Evolutionary conservation across 2,329 filamentous ascomycete genomes (phyloP), one percentile per base, ranked within the genome.

Genomic region (Metarhizium album): DNA sequence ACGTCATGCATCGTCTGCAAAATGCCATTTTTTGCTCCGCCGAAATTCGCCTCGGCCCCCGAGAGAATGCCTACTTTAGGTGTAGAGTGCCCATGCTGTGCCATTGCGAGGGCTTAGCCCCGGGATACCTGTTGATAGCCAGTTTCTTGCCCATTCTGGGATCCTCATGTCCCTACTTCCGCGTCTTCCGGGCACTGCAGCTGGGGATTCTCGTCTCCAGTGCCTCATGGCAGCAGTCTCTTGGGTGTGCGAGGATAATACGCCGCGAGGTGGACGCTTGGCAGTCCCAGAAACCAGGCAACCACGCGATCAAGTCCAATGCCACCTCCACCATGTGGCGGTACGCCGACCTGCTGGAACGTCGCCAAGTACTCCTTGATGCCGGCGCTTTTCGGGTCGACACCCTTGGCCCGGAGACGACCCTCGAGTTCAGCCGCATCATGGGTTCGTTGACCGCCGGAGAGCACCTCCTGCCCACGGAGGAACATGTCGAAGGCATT

Each of bases 401-500:
- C 80, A 51, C 89, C 90, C 69, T 89, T 84, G 52, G 73, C 75
- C 62, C 82, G 77, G 74, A 97, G 86, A 55, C 88, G 86, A 45
- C 81, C 79, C 64, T 89, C 83, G 14, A 97, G 78, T 70, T 86
- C 79, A 42, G 74, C 73, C 0, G 90, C 81, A 55, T 89, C 78
- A 68, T 96, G 86, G 59, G 96, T 87, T 78, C 90, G 87, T 70
- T 96, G 90, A 7, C 90, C 90, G 60, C 91, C 90, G 16, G 86
- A 90, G 18, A 96, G 78, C 53, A 96, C 91, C 69, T 96, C 91
- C 68, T 97, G 90, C 3, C 89, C 89, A 52, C 91, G 83, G 65
- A 95, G 83, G 74, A 96, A 95, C 62, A 95, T 89, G 69, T 95
- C 90, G 59, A 76, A 83, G 13, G 79, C 78, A 57, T 83, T 83